Evolutionary conservation across 495 filamentous ascomycete species (phyloP).

Genomic region (Aspergillus conjunctus): DNA sequence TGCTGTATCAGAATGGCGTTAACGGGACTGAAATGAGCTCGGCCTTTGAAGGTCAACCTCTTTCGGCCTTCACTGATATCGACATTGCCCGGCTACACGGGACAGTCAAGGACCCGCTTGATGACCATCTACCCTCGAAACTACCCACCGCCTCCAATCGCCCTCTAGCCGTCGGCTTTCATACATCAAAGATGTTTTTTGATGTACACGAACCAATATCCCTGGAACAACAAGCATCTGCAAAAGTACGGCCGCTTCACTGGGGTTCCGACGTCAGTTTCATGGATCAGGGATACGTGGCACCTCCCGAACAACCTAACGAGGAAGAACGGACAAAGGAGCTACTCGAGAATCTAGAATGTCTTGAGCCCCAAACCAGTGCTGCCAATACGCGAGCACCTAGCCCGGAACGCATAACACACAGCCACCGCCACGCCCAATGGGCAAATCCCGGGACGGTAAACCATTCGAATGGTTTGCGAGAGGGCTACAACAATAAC

Average conservation of each 20-base stretch:
- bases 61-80: conserved; percentile 31
- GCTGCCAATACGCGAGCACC: conserved; percentile 59
- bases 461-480: conserved; percentile 15
- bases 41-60: conserved; percentile 34
- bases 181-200: conserved; percentile 51
- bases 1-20: conserved; percentile 45
- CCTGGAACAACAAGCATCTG: conserved; percentile 42
- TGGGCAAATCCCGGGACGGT: conserved; percentile 18
- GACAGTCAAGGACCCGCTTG: conserved; percentile 25
- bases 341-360: conserved; percentile 55
- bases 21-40: conserved; percentile 36
- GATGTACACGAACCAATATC: conserved; percentile 45
- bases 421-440: conserved; percentile 18
- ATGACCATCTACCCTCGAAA: conserved; percentile 13
- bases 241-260: conserved; percentile 48
- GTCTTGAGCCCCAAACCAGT: conserved; percentile 55
- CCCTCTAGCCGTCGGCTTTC: conserved; percentile 38
- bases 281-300: conserved; percentile 57
- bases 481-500: conserved; percentile 21
- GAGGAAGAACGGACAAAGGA: conserved; percentile 55
- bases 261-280: conserved; percentile 72
- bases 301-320: conserved; percentile 55
- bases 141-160: conserved; percentile 24
- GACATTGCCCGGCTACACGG: conserved; percentile 25
- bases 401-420: conserved; percentile 49